These are phyloP conservation scores for Xerocomellus dryophilus DNA, from an alignment of 768 basidiomycete genomes.

Conservation along the genomic window DNA sequence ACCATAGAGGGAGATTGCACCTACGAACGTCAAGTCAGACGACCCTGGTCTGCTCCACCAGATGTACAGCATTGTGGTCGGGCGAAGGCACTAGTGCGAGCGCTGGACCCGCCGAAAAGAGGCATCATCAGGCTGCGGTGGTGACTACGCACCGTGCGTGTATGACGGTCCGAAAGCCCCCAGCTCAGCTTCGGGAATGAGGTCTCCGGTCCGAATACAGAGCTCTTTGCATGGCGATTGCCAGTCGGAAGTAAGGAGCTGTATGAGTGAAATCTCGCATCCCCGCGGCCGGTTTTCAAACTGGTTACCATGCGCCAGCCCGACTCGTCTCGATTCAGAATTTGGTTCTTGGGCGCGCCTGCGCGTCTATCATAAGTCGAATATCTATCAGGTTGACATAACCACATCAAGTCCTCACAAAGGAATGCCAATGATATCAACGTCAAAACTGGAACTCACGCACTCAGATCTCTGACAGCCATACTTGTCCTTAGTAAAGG, in stretches of 20 bases:
- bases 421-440: slow-evolving; percentile 18
- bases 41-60: neutral
- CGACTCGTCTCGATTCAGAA: slow-evolving; percentile 43
- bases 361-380: slow-evolving; percentile 9
- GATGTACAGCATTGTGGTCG: neutral
- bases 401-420: slow-evolving; percentile 17
- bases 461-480: neutral
- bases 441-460: neutral
- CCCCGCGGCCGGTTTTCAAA: slow-evolving; percentile 29
- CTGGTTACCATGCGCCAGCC: slow-evolving; percentile 32
- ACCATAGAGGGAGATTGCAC: neutral
- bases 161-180: neutral
- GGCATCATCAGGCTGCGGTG: neutral
- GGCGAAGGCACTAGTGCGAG: neutral
- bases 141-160: neutral
- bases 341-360: slow-evolving; percentile 10
- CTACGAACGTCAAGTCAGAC: neutral
- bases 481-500: slow-evolving; percentile 1
- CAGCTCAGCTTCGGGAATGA: neutral
- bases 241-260: slow-evolving; percentile 2
- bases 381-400: slow-evolving; percentile 5
- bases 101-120: neutral
- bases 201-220: neutral
- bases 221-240: neutral
- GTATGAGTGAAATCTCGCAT: slow-evolving; percentile 29